Evolutionary conservation across 1,284 basidiomycete species (phyloP), one percentile per base, ranked within the genome.

Genomic region (Peniophora sp.): DNA sequence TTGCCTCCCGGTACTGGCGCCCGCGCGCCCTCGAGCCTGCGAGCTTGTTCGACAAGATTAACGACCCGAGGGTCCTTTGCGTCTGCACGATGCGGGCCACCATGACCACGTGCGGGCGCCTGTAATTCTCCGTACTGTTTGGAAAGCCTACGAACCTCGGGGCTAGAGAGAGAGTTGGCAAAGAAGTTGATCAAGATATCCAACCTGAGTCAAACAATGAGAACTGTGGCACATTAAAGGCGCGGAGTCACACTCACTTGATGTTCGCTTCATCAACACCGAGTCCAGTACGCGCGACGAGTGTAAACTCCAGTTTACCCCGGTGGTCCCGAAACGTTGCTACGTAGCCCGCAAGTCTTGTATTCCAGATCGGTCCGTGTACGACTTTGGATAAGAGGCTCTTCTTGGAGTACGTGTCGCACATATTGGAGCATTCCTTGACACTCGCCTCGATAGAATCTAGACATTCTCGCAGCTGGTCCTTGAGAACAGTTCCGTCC

Each of bases 291-390:
- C 72, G 69, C 11, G 69, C 54, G 0, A 62, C 51, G 9, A 73
- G 54, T 3, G 61, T 61, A 35, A 64, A 62, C 17, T 58, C 52
- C 35, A 74, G 62, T 5, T 68, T 62, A 23, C 56, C 53, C 41
- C 67, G 65, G 10, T 67, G 63, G 10, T 62, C 58, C 9, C 54
- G 54, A 55, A 74, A 75, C 3, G 51, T 60, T 14, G 57, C 50
- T 11, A 65, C 59, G 50, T 62, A 72, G 3, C 52, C 62, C 2
- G 66, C 60, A 3, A 76, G 62, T 3, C 60, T 63, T 3, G 44
- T 43, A 47, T 73, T 67, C 64, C 72, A 75, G 37, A 62, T 55
- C 18, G 64, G 58, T 11, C 66, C 61, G 39, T 68, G 68, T 34
- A 74, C 47, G 0, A 69, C 62, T 51, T 70, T 73, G 2, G 68